Percentiles rank a stretch among this genome's conserved stretches.
These are phyloP conservation scores for Lepidium didymum DNA, from an alignment of 345 rosid genomes.

Conservation along the genomic window DNA sequence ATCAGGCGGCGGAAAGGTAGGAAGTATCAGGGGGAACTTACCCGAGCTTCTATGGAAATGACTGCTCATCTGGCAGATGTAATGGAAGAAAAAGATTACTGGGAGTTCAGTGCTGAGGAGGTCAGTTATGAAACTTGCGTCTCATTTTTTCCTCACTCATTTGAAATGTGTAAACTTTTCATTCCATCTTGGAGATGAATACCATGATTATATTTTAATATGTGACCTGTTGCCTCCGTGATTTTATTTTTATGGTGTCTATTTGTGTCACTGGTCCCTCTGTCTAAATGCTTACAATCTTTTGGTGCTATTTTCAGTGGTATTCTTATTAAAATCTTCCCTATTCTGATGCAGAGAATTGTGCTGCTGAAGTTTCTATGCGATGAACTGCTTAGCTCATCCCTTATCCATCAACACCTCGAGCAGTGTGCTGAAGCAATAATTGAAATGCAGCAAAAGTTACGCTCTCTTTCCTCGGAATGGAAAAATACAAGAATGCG, in stretches of 20 bases:
- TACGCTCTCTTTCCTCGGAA: slow-evolving; percentile 61
- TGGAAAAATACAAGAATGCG: slow-evolving; percentile 61
- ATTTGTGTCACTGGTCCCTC: background rate
- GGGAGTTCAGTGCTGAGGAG: slow-evolving; percentile 77
- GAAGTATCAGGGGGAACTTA: slow-evolving; percentile 69
- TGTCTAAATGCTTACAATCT: background rate
- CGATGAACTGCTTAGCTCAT: slow-evolving; percentile 81
- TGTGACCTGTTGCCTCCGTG: background rate
- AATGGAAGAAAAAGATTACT: slow-evolving; percentile 82
- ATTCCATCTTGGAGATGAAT: slow-evolving; percentile 1
- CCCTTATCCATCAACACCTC: slow-evolving; percentile 80
- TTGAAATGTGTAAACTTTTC: background rate
- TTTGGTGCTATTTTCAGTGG: background rate
- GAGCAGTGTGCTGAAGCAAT: slow-evolving; percentile 77
- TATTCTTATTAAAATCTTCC: slow-evolving; percentile 5
- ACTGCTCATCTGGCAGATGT: slow-evolving; percentile 46
- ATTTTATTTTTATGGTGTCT: background rate
- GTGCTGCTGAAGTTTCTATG: slow-evolving; percentile 75
- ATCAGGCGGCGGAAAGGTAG: slow-evolving; percentile 36
- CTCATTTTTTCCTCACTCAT: background rate
- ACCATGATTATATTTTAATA: background rate
- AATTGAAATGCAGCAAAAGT: slow-evolving; percentile 77
- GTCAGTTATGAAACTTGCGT: slow-evolving; percentile 36
- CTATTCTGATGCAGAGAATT: slow-evolving; percentile 59
- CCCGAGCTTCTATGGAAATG: slow-evolving; percentile 54